phyloP scores from a whole-genome alignment of 495 filamentous ascomycete genomes.

The Penicillium pulvis region DNA sequence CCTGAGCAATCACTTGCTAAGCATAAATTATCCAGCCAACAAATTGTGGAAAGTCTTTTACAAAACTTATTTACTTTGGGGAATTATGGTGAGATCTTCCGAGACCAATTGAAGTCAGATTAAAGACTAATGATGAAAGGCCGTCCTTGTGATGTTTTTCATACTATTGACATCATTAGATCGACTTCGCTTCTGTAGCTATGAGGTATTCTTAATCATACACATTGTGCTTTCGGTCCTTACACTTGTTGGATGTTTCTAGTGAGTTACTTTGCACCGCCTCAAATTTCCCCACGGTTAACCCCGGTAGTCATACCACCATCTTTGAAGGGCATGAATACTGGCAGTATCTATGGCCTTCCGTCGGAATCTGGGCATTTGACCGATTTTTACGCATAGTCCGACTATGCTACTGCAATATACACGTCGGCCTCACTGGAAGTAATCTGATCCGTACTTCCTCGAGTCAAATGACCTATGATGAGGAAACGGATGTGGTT shows the following conservation, averaged over 20 bases:
- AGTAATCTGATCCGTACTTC: constrained; percentile 26
- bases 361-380: constrained; percentile 50
- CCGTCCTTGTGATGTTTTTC: constrained; percentile 49
- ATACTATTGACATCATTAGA: constrained; percentile 49
- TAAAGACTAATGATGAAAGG: constrained; percentile 37
- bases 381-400: constrained; percentile 52
- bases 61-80: constrained; percentile 42
- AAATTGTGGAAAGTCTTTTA: constrained; percentile 34
- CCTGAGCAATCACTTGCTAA: not conserved
- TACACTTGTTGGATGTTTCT: constrained; percentile 53
- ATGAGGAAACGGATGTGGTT: constrained; percentile 52
- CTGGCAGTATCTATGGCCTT: constrained; percentile 55
- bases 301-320: constrained; percentile 45
- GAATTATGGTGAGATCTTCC: constrained; percentile 30
- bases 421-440: constrained; percentile 27
- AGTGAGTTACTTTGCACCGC: constrained; percentile 35
- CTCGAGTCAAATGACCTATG: constrained; percentile 44
- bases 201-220: constrained; percentile 56
- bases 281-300: not conserved
- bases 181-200: constrained; percentile 47
- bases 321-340: constrained; percentile 51
- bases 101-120: not conserved
- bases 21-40: constrained; percentile 21
- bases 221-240: constrained; percentile 56
- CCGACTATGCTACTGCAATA: constrained; percentile 52